Evolutionary conservation across 148 eudicot genomes (phyloP), one percentile per base, ranked within the genome.

Genomic region (Amaranthus hypochondriacus): DNA sequence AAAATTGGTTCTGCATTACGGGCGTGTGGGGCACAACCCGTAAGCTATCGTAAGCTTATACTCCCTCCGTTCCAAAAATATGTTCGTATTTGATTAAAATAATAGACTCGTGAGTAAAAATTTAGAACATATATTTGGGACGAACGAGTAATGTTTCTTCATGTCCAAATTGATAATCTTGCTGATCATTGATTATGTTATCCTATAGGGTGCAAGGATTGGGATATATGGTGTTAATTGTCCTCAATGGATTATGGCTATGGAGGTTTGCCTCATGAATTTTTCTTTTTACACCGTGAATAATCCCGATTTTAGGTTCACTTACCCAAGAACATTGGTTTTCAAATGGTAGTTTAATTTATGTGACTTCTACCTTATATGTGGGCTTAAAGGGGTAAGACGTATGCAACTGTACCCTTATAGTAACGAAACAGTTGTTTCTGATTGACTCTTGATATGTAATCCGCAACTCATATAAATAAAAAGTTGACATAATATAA

Each of bases 221-320:
- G 99, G 99, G 57, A 89, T 96, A 18, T 96, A 96, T 79, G 99
- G 99, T 49, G 70, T 89, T 51, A 96, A 96, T 74, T 96, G 97
- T 66, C 99, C 99, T 78, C 87, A 92, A 68, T 96, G 99, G 99
- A 83, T 92, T 61, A 83, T 87, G 66, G 97, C 97, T 65, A 96
- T 96, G 96, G 92, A 95, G 96, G 99, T 92, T 46, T 58, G 77
- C 56, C 56, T 15, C 53, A 42, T 60, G 4, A 44, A 15, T 2
- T 28, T 28, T 28, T 28, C 39, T 0, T 28, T 28, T 28, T 28
- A 28, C 39, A 28, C 39, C 39, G 39, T 28, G 39, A 28, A 28
- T 28, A 28, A 28, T 28, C 1, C 39, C 2, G 2, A 28, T 28
- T 28, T 28, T 28, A 28, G 2, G 39, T 1, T 2, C 39, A 28